These are phyloP conservation scores for Phytomonas sp. DNA, from an alignment of 208 protist species.

Conservation along the genomic window DNA sequence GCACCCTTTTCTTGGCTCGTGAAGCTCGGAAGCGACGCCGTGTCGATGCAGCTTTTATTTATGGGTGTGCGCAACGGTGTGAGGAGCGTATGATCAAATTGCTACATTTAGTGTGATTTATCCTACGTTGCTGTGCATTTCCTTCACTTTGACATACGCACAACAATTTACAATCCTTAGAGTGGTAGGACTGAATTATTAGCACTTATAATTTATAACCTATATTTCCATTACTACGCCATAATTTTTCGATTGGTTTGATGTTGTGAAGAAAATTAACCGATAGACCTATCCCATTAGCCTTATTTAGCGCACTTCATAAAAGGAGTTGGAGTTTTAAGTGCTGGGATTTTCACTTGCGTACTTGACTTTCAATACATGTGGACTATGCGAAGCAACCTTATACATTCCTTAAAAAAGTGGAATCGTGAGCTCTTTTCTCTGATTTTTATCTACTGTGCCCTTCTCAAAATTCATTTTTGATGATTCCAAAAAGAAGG, in stretches of 20 bases:
- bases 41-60: constrained; percentile 23
- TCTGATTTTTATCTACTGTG: constrained; percentile 3
- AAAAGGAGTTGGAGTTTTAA: too few species aligned
- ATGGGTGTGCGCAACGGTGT: constrained; percentile 25
- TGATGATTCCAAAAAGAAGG: neutral
- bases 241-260: too few species aligned
- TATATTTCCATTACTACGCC: too few species aligned
- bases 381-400: too few species aligned
- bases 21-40: constrained; percentile 21
- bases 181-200: neutral
- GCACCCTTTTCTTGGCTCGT: constrained; percentile 20
- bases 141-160: neutral
- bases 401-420: neutral
- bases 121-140: neutral
- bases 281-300: too few species aligned
- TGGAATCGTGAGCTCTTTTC: constrained; percentile 1
- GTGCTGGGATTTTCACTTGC: too few species aligned
- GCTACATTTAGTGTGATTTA: neutral
- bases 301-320: too few species aligned
- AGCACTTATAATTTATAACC: too few species aligned
- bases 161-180: neutral
- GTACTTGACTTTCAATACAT: too few species aligned
- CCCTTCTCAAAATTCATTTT: neutral
- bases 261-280: too few species aligned
- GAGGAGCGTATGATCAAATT: constrained; percentile 24